Percentiles rank a stretch among this genome's conserved stretches.
Evolutionary conservation across 129 eudicot species (phyloP).

Genomic region (Tagetes patula): DNA sequence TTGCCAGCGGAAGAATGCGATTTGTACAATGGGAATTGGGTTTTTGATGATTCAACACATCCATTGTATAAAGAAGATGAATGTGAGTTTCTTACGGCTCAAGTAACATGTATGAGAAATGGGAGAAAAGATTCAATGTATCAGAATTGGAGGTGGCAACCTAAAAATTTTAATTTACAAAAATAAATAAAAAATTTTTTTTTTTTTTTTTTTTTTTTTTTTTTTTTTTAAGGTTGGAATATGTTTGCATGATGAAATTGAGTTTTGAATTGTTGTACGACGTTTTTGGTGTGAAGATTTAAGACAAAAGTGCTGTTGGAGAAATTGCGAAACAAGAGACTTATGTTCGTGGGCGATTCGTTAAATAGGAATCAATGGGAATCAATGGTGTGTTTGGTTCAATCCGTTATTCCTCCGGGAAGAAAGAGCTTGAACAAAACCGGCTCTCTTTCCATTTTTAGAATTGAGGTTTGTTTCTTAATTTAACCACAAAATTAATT

Average conservation of each 20-base stretch:
- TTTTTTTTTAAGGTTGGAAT: no score
- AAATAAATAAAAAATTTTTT: slow-evolving; percentile 44
- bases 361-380: slow-evolving; percentile 91
- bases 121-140: slow-evolving; percentile 77
- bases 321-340: slow-evolving; percentile 89
- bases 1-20: slow-evolving; percentile 82
- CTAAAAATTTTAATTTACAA: slow-evolving; percentile 75
- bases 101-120: slow-evolving; percentile 87
- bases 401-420: slow-evolving; percentile 70
- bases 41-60: slow-evolving; percentile 70
- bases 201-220: no score
- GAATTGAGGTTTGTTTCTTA: slow-evolving; percentile 59
- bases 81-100: slow-evolving; percentile 79
- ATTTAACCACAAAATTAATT: no score
- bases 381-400: slow-evolving; percentile 94
- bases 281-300: slow-evolving; percentile 45
- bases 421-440: slow-evolving; percentile 73
- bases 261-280: no score
- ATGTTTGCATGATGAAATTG: no score
- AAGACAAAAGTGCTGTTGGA: slow-evolving; percentile 65
- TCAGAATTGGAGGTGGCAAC: slow-evolving; percentile 97
- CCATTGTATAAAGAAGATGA: slow-evolving; percentile 78
- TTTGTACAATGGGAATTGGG: slow-evolving; percentile 76
- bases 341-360: slow-evolving; percentile 95
- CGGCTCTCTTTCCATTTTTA: slow-evolving; percentile 81